Evolutionary conservation across 768 basidiomycete genomes (phyloP).

Genomic region (Tephrocybe sp.): DNA sequence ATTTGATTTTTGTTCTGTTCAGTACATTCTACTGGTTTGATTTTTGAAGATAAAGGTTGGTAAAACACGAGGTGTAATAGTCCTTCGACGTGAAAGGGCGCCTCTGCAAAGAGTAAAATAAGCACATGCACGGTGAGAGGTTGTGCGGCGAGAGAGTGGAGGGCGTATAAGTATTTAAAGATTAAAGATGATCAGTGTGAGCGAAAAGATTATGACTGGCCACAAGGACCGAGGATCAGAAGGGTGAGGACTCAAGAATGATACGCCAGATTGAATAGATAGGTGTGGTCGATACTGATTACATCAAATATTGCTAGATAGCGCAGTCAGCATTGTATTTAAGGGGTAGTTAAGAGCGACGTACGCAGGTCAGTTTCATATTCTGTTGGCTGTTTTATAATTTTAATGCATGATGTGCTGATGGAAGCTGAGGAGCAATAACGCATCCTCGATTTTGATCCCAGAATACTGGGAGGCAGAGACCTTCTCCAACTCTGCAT

Average conservation of each 20-base stretch:
- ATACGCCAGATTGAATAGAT: conserved; percentile 1
- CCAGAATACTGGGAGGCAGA: conserved; percentile 42
- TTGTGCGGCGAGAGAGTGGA: background rate
- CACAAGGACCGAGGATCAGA: background rate
- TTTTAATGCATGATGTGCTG: conserved; percentile 57
- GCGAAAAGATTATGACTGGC: background rate
- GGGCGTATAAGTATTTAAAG: too few relatives aligned
- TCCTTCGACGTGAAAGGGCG: conserved; percentile 1
- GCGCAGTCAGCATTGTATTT: background rate
- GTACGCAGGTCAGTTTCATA: conserved; percentile 8
- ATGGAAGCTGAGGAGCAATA: conserved; percentile 73
- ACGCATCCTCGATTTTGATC: conserved; percentile 71
- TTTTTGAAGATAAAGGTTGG: background rate
- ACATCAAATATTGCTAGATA: conserved; percentile 7
- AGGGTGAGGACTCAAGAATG: background rate
- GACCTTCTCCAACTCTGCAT: conserved; percentile 50
- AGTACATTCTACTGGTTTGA: background rate
- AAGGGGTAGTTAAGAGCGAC: background rate
- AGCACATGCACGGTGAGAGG: too few relatives aligned
- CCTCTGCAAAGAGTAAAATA: too few relatives aligned
- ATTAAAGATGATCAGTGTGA: too few relatives aligned
- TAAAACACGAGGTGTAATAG: background rate
- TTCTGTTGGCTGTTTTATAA: background rate
- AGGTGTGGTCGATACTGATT: conserved; percentile 7
- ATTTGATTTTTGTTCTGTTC: conserved; percentile 6